phyloP scores from a whole-genome alignment of 192 early-diverging fungal species.

The Coemansia sp. region DNA sequence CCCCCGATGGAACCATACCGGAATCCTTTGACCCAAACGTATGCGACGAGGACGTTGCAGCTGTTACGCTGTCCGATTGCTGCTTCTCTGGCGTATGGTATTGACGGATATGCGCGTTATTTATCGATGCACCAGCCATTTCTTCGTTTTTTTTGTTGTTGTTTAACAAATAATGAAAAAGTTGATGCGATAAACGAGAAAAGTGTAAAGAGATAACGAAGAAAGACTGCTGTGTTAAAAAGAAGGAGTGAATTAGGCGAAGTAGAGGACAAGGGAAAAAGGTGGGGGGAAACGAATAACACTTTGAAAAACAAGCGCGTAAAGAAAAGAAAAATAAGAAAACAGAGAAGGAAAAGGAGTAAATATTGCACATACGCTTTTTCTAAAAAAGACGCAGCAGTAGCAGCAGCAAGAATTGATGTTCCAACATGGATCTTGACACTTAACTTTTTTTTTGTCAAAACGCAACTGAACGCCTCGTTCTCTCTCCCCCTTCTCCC shows the following conservation, averaged over 20 bases:
- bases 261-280: not conserved
- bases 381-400: not conserved
- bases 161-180: not conserved
- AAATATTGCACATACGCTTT: not conserved
- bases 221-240: slow-evolving; percentile 2
- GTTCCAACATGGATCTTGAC: too few relatives aligned
- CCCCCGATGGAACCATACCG: not conserved
- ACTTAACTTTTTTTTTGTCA: not conserved
- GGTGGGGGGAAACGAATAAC: not conserved
- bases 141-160: not conserved
- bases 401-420: not conserved
- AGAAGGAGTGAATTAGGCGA: slow-evolving; percentile 1
- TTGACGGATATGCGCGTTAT: not conserved
- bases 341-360: not conserved
- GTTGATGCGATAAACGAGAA: not conserved
- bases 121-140: not conserved
- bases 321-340: slow-evolving; percentile 7
- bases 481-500: too few relatives aligned
- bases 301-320: not conserved
- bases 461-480: not conserved
- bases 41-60: not conserved
- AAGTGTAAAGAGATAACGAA: not conserved
- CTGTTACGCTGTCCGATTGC: not conserved
- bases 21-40: not conserved
- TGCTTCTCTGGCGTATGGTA: not conserved